Evolutionary conservation across 2,329 filamentous ascomycete genomes (phyloP).

Genomic region (Ascocoryne sarcoides): DNA sequence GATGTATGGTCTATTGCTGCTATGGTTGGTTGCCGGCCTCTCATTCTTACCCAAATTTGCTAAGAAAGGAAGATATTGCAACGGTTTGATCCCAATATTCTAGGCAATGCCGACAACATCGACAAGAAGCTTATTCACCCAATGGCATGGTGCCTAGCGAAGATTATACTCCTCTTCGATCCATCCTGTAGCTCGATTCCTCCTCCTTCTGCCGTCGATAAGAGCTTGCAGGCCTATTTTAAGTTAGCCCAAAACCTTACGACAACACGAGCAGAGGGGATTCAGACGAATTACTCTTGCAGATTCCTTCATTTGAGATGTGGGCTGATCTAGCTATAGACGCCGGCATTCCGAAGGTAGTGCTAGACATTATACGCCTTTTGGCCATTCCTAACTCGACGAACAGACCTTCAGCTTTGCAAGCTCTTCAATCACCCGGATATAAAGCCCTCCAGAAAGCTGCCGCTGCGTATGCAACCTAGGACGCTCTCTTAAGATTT

Average conservation of each 20-base stretch:
- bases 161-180: conserved; percentile 15
- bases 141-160: conserved; percentile 11
- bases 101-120: conserved; percentile 11
- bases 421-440: conserved; percentile 12
- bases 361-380: conserved; percentile 12
- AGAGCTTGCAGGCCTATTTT: conserved; percentile 9
- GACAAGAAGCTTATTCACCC: conserved; percentile 8
- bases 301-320: conserved; percentile 13
- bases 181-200: conserved; percentile 9
- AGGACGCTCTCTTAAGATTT: too few relatives aligned
- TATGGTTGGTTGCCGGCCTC: conserved; percentile 11
- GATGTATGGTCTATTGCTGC: conserved; percentile 13
- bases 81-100: conserved; percentile 10
- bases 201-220: conserved; percentile 11
- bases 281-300: conserved; percentile 11
- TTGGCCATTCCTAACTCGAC: conserved; percentile 10
- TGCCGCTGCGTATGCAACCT: too few relatives aligned
- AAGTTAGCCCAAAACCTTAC: conserved; percentile 12
- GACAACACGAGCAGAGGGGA: conserved; percentile 7
- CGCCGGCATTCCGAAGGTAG: conserved; percentile 10
- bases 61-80: conserved; percentile 11
- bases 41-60: conserved; percentile 7
- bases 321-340: conserved; percentile 12
- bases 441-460: too few relatives aligned
- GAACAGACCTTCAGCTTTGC: conserved; percentile 11